Percentiles rank a stretch among this genome's conserved stretches.
These are phyloP conservation scores for Ogataea polymorpha DNA, from an alignment of 805 yeast genomes.

Conservation along the genomic window DNA sequence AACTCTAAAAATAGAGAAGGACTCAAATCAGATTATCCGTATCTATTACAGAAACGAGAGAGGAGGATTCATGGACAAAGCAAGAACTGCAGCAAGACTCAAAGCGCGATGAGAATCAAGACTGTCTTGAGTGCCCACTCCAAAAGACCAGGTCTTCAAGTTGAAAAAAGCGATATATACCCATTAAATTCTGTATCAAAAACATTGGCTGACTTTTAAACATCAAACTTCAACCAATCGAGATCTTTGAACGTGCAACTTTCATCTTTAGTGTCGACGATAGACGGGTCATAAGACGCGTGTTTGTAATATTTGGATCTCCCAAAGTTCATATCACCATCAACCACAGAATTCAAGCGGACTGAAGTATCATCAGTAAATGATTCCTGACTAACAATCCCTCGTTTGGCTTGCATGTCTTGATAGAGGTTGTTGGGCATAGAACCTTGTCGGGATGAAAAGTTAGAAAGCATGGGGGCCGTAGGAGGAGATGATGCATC, in stretches of 20 bases:
- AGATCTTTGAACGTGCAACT: conserved; percentile 23
- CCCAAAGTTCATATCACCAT: not conserved
- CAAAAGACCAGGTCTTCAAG: not conserved
- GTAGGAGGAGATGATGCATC: conserved; percentile 28
- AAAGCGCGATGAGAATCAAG: too few relatives aligned
- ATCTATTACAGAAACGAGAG: too few relatives aligned
- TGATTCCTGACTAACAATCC: conserved; percentile 5
- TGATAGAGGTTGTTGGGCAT: conserved; percentile 27
- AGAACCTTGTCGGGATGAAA: conserved; percentile 28
- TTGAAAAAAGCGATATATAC: not conserved
- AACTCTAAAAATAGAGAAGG: too few relatives aligned
- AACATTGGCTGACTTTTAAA: conserved; percentile 14
- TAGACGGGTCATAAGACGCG: not conserved
- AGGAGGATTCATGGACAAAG: too few relatives aligned
- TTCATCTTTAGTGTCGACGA: not conserved
- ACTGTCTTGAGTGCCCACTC: too few relatives aligned
- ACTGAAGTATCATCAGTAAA: not conserved
- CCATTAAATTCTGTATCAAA: not conserved
- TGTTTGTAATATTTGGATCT: not conserved
- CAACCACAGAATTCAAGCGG: not conserved
- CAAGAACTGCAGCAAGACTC: too few relatives aligned
- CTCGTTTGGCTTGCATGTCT: conserved; percentile 28
- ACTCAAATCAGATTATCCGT: too few relatives aligned
- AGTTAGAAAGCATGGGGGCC: conserved; percentile 11
- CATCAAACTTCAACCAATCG: conserved; percentile 37